A percentile compares a stretch with the other conserved stretches of the same genome.
These are phyloP conservation scores for Malus hybrid DNA, from an alignment of 331 rosid species.

Conservation along the genomic window DNA sequence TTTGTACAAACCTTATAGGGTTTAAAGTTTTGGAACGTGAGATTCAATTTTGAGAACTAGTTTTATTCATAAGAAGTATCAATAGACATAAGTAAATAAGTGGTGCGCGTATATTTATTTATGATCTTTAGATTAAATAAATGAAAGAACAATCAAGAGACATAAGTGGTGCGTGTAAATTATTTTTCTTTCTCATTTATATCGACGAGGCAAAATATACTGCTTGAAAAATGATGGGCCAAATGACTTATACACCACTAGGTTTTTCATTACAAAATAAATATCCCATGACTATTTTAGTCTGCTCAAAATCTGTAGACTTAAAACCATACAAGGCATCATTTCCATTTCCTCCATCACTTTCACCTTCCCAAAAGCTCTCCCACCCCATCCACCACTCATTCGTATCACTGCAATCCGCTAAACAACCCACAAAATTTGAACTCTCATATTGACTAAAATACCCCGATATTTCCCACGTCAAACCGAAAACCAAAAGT, in stretches of 20 bases:
- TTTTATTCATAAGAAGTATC: no score
- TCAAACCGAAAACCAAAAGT: not conserved
- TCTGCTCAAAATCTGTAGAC: no score
- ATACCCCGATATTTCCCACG: not conserved
- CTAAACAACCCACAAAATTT: not conserved
- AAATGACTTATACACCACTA: not conserved
- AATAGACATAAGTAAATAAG: no score
- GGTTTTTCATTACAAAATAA: not conserved
- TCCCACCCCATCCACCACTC: not conserved
- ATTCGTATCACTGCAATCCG: not conserved
- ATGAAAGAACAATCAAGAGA: not conserved
- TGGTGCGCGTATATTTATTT: no score
- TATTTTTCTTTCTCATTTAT: not conserved
- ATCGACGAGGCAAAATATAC: not conserved
- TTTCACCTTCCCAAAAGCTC: no score
- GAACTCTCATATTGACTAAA: not conserved
- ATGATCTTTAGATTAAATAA: no score
- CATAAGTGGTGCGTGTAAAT: no score
- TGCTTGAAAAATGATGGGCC: not conserved
- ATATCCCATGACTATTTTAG: not conserved
- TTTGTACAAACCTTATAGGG: no score
- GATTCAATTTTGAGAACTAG: not conserved
- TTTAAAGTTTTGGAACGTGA: no score
- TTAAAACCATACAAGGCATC: no score
- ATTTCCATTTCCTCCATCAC: no score